phyloP scores from a whole-genome alignment of 495 filamentous ascomycete species.

The Lasiosphaeria hispida region DNA sequence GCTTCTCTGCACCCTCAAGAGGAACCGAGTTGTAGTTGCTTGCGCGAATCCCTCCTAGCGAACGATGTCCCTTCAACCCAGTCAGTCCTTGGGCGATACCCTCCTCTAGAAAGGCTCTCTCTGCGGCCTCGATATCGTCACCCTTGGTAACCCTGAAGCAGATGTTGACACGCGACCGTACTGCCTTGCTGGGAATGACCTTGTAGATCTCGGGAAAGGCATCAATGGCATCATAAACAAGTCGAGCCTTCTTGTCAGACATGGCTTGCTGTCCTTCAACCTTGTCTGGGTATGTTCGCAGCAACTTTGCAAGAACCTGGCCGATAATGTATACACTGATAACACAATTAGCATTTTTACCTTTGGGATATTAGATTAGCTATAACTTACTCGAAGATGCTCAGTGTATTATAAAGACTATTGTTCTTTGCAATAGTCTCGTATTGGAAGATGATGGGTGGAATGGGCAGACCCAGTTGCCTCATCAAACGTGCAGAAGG shows the following conservation, averaged over 20 bases:
- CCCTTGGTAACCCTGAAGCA: conserved; percentile 73
- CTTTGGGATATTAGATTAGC: too few relatives aligned
- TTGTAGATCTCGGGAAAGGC: conserved; percentile 64
- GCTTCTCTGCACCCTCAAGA: conserved; percentile 55
- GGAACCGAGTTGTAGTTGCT: conserved; percentile 66
- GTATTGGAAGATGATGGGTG: conserved; percentile 77
- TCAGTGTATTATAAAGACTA: conserved; percentile 90
- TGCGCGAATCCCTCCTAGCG: conserved; percentile 68
- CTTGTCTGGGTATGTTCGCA: conserved; percentile 59
- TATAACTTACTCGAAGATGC: conserved; percentile 73
- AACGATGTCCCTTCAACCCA: conserved; percentile 80
- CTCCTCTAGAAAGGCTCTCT: conserved; percentile 75
- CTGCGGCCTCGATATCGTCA: conserved; percentile 56
- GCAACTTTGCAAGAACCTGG: conserved; percentile 70
- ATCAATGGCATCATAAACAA: conserved; percentile 74
- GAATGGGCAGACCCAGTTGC: conserved; percentile 70
- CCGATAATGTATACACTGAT: conserved; percentile 77
- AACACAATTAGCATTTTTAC: neutral
- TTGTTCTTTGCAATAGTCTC: conserved; percentile 80
- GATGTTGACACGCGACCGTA: conserved; percentile 85
- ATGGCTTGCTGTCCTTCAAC: conserved; percentile 70
- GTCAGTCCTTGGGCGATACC: conserved; percentile 60
- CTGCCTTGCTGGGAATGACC: conserved; percentile 69
- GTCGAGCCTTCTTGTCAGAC: conserved; percentile 65
- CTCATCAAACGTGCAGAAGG: conserved; percentile 62